phyloP scores from a whole-genome alignment of 1,284 basidiomycete genomes.

The Leccinum cinnamomeum region DNA sequence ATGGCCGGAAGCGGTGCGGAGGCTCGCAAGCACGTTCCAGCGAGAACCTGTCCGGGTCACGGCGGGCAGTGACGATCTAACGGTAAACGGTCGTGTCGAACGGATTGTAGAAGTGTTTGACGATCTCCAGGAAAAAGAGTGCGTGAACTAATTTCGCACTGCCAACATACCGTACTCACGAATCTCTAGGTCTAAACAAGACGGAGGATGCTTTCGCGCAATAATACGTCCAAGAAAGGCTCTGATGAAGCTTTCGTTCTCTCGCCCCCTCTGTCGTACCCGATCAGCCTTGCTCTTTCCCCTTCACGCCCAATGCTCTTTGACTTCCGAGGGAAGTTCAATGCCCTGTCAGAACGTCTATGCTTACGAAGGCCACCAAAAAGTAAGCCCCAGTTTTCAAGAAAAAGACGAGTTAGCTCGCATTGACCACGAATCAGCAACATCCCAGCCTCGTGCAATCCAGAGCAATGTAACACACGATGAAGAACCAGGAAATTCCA shows the following conservation, averaged over 20 bases:
- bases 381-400: background rate
- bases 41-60: conserved; percentile 87
- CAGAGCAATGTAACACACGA: background rate
- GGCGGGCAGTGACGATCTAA: conserved; percentile 93
- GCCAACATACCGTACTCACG: background rate
- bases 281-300: background rate
- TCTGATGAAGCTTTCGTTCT: too few species aligned
- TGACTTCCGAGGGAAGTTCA: too few species aligned
- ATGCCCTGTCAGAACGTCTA: too few species aligned
- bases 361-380: background rate
- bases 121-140: conserved; percentile 88
- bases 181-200: conserved; percentile 60
- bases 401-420: background rate
- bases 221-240: too few species aligned
- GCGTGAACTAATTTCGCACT: conserved; percentile 26
- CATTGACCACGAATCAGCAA: background rate
- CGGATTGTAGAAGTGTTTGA: conserved; percentile 90
- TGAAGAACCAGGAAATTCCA: background rate
- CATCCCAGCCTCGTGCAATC: background rate
- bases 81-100: conserved; percentile 89
- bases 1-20: conserved; percentile 95
- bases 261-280: background rate
- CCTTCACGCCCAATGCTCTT: background rate
- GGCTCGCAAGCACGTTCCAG: conserved; percentile 91
- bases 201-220: conserved; percentile 51